Conservation (phyloP, 192 early-diverging fungal species). For the Coemansia nantahalensis region DNA sequence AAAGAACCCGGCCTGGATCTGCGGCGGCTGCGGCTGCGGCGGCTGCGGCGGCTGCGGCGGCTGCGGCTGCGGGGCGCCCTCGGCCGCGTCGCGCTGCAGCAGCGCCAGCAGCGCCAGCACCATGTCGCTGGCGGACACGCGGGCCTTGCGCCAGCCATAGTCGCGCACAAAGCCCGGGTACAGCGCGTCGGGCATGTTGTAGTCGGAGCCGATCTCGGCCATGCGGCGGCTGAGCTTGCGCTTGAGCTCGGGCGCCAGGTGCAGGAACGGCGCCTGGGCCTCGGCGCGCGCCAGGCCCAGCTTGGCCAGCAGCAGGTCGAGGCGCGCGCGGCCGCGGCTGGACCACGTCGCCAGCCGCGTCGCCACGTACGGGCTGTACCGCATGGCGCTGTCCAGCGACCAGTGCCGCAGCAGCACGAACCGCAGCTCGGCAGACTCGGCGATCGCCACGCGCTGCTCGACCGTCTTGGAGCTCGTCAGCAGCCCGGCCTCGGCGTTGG, state of each 20-base stretch:
- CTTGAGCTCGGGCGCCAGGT: slow-evolving; percentile 78
- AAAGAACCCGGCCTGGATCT: slow-evolving; percentile 61
- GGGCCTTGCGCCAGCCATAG: slow-evolving; percentile 66
- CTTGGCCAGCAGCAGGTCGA: slow-evolving; percentile 83
- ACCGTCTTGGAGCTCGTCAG: slow-evolving; percentile 26
- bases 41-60: no score
- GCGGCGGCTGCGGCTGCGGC: no score
- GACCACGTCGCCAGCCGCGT: slow-evolving; percentile 88
- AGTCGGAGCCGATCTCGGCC: slow-evolving; percentile 66
- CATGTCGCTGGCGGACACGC: slow-evolving; percentile 74
- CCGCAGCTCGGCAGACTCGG: slow-evolving; percentile 70
- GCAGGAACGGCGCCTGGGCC: slow-evolving; percentile 68
- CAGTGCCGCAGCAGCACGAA: slow-evolving; percentile 90
- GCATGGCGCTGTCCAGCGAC: slow-evolving; percentile 87
- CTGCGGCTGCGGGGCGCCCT: neutral
- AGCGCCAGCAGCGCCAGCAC: slow-evolving; percentile 79
- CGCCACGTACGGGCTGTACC: slow-evolving; percentile 82
- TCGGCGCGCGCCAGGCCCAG: slow-evolving; percentile 90
- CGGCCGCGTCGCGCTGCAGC: slow-evolving; percentile 28
- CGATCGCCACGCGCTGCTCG: slow-evolving; percentile 16
- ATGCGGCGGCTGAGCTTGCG: slow-evolving; percentile 64
- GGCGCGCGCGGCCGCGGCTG: slow-evolving; percentile 70
- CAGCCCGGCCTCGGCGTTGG: slow-evolving; percentile 24
- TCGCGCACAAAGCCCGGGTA: slow-evolving; percentile 76
- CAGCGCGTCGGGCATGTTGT: slow-evolving; percentile 73